phyloP scores from a whole-genome alignment of 768 basidiomycete species.

The Kwoniella mangroviensis region DNA sequence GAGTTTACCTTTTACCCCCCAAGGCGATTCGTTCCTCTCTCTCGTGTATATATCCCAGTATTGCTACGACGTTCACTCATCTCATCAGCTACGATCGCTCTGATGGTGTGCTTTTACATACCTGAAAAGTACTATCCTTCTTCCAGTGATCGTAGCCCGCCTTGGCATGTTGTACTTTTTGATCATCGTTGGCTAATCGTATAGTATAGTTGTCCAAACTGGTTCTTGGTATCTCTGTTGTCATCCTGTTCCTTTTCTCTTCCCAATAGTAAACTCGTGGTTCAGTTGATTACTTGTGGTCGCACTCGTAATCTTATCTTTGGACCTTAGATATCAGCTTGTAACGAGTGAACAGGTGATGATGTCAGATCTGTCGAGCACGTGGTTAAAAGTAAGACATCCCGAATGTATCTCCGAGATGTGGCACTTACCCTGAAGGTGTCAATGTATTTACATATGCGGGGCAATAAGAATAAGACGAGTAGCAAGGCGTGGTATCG shows the following conservation, averaged over 20 bases:
- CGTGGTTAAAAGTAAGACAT: neutral
- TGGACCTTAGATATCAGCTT: neutral
- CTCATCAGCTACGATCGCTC: neutral
- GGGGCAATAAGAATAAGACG: neutral
- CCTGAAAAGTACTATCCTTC: conserved; percentile 31
- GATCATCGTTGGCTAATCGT: conserved; percentile 25
- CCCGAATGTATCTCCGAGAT: neutral
- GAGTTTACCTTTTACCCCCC: conserved; percentile 12
- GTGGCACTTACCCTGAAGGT: neutral
- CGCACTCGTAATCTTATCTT: neutral
- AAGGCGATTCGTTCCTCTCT: conserved; percentile 6
- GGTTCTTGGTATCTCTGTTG: neutral
- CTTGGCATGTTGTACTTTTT: conserved; percentile 28
- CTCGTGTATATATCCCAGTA: conserved; percentile 3
- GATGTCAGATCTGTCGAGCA: neutral
- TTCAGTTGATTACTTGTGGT: too few relatives aligned
- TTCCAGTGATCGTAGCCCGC: conserved; percentile 31
- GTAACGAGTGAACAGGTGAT: neutral
- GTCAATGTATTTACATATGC: neutral
- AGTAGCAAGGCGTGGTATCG: neutral
- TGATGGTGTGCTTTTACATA: conserved; percentile 8
- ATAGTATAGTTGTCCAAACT: conserved; percentile 30
- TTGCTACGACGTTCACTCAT: neutral
- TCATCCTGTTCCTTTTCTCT: neutral
- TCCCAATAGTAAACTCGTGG: too few relatives aligned